Percentiles rank a stretch among this genome's conserved stretches.
phyloP scores from a whole-genome alignment of 768 basidiomycete species.

The Rickenella mellea region DNA sequence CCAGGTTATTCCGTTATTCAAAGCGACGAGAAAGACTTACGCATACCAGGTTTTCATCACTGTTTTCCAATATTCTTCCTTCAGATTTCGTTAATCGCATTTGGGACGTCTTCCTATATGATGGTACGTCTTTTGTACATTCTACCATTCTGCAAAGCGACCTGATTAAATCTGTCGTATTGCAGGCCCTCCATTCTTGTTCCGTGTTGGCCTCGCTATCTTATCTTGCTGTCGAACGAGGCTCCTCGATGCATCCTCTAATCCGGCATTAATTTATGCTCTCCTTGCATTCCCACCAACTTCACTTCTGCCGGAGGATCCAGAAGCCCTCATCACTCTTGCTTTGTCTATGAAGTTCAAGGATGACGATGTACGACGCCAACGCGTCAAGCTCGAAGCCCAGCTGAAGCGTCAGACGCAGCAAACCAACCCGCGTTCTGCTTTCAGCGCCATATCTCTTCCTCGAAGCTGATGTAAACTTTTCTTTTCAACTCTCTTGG shows the following conservation, averaged over 20 bases:
- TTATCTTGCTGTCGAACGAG: conserved; percentile 49
- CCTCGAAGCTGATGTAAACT: too few relatives aligned
- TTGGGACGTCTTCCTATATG: conserved; percentile 78
- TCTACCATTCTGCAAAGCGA: background rate
- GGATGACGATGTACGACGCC: conserved; percentile 72
- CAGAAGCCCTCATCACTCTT: conserved; percentile 55
- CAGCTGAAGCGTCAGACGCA: conserved; percentile 54
- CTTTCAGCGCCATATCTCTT: too few relatives aligned
- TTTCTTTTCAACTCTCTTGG: too few relatives aligned
- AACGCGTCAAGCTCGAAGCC: conserved; percentile 66
- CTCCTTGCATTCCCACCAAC: conserved; percentile 42
- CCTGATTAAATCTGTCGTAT: background rate
- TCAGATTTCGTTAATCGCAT: conserved; percentile 57
- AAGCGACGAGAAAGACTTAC: conserved; percentile 1
- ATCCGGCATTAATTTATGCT: conserved; percentile 35
- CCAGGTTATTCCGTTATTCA: background rate
- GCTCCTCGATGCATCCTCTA: conserved; percentile 41
- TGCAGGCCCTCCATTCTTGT: conserved; percentile 60
- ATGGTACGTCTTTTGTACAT: conserved; percentile 38
- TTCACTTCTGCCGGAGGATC: conserved; percentile 38
- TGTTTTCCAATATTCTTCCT: conserved; percentile 64
- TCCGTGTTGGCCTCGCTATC: conserved; percentile 65
- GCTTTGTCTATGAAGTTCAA: conserved; percentile 61
- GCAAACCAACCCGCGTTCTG: too few relatives aligned
- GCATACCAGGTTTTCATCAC: conserved; percentile 51